These are phyloP conservation scores for Stereocaulon alpinum DNA, from an alignment of 495 filamentous ascomycete genomes.

Conservation along the genomic window DNA sequence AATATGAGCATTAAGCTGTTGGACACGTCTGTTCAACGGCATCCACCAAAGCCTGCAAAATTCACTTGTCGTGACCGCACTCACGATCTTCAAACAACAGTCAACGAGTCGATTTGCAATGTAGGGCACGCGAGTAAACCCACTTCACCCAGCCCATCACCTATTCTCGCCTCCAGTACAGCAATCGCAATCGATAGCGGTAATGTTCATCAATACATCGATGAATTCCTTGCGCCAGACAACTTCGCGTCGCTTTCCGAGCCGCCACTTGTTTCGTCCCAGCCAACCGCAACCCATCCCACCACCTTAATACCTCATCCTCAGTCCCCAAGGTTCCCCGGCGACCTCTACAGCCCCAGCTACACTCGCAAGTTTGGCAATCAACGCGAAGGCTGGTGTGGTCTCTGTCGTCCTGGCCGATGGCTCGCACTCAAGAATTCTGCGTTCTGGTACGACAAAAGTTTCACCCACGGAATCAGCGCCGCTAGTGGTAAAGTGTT, in stretches of 20 bases:
- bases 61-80: not conserved
- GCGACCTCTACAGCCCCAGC: constrained; percentile 65
- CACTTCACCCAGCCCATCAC: too few species aligned
- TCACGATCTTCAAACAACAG: too few species aligned
- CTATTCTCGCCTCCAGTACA: not conserved
- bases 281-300: constrained; percentile 27
- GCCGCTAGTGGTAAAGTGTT: constrained; percentile 65
- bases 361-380: constrained; percentile 75
- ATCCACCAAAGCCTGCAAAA: not conserved
- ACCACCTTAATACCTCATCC: constrained; percentile 52
- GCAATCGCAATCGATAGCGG: not conserved
- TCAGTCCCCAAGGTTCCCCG: constrained; percentile 67
- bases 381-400: constrained; percentile 78
- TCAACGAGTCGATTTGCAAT: too few species aligned
- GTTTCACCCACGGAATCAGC: constrained; percentile 71
- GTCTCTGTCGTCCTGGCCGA: constrained; percentile 69
- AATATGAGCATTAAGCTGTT: not conserved
- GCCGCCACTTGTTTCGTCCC: constrained; percentile 55
- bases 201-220: not conserved
- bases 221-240: constrained; percentile 54
- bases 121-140: too few species aligned
- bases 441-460: constrained; percentile 81
- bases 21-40: not conserved
- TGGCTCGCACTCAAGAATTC: constrained; percentile 79
- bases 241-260: constrained; percentile 60